A percentile compares a stretch with the other conserved stretches of the same genome.
These are phyloP conservation scores for Euphorbia pulcherrima DNA, from an alignment of 345 rosid genomes.

Conservation along the genomic window DNA sequence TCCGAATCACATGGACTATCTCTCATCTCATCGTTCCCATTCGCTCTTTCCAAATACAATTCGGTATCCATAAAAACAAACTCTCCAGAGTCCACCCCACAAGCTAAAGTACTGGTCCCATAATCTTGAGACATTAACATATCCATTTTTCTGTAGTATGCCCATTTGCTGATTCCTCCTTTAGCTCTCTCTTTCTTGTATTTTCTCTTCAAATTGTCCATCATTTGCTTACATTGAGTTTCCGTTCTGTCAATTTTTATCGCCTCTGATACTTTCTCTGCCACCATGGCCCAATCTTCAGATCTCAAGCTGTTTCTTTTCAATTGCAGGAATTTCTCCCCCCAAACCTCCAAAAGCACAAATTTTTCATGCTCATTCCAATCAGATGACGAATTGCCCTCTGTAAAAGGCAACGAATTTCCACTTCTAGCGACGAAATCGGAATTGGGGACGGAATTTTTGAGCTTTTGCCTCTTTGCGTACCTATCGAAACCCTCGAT, in stretches of 20 bases:
- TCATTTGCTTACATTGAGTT: slow-evolving; percentile 42
- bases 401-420: neutral
- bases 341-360: slow-evolving; percentile 54
- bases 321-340: slow-evolving; percentile 47
- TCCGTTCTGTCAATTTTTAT: slow-evolving; percentile 27
- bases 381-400: slow-evolving; percentile 2
- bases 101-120: slow-evolving; percentile 36
- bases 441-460: slow-evolving; percentile 24
- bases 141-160: slow-evolving; percentile 47
- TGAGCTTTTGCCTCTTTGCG: slow-evolving; percentile 39
- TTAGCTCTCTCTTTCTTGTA: slow-evolving; percentile 43
- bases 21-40: slow-evolving; percentile 56
- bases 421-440: slow-evolving; percentile 26
- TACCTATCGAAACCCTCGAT: slow-evolving; percentile 29
- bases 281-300: slow-evolving; percentile 51
- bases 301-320: slow-evolving; percentile 51
- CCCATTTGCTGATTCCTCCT: slow-evolving; percentile 44
- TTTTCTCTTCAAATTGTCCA: slow-evolving; percentile 45
- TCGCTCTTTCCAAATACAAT: slow-evolving; percentile 52
- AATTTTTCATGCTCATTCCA: slow-evolving; percentile 44
- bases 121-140: slow-evolving; percentile 35
- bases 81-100: slow-evolving; percentile 62
- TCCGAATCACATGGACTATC: slow-evolving; percentile 57
- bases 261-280: slow-evolving; percentile 45
- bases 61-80: slow-evolving; percentile 45